Base-by-base conservation (phyloP, 352 stramenopile species). In the Pythium volutum region DNA sequence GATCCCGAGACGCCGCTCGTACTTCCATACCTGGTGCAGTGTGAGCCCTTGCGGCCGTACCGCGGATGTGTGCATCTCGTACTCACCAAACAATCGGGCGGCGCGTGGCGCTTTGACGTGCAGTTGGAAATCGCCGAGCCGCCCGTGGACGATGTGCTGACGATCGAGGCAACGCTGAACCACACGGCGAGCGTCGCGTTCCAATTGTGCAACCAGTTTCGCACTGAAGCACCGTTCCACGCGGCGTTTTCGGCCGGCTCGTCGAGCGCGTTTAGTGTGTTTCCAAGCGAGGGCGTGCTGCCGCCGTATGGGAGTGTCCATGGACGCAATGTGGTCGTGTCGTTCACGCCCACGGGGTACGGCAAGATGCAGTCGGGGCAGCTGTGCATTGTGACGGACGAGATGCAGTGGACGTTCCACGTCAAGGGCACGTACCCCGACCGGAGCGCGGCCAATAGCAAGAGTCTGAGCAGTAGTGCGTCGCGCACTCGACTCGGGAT, bases 351-450 rank as follows among this genome's bases (percentile, higher is more conserved):
- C 0, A 95, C 78, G 6, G 91, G 91, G 9, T 98, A 98, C 58
- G 91, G 92, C 48, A 96, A 96, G 56, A 91, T 93, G 74, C 81
- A 95, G 64, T 93, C 81, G 0, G 91, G 86, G 0, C 85, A 93
- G 42, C 75, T 98, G 18, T 59, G 96, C 18, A 94, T 98, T 36
- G 43, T 74, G 25, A 97, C 91, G 0, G 87, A 96, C 42, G 89
- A 97, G 46, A 96, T 96, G 86, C 89, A 96, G 70, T 97, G 91
- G 91, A 96, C 84, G 38, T 97, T 97, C 71, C 89, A 96, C 26
- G 82, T 97, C 25, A 92, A 92, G 52, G 90, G 90, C 20, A 87
- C 75, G 14, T 95, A 95, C 38, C 89, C 91, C 0, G 84, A 94
- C 48, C 74, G 64, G 25, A 70, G 70, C 25, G 73, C 66, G 0